Evolutionary conservation across 2,329 filamentous ascomycete species (phyloP).

Genomic region (Nemania abortiva): DNA sequence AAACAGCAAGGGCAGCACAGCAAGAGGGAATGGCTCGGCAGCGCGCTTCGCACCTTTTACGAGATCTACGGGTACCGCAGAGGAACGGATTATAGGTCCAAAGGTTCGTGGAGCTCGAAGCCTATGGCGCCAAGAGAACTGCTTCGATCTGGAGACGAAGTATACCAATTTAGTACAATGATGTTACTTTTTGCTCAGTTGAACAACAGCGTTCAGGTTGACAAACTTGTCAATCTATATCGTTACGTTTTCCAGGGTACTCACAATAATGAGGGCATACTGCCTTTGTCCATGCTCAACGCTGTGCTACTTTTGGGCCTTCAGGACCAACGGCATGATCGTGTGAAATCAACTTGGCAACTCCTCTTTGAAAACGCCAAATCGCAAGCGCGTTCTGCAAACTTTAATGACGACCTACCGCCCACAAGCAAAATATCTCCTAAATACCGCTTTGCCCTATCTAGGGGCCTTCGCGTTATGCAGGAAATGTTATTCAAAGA

Average conservation of each 20-base stretch:
- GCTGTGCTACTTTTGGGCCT: constrained; percentile 77
- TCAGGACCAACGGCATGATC: constrained; percentile 66
- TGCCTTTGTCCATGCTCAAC: constrained; percentile 68
- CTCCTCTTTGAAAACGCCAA: constrained; percentile 67
- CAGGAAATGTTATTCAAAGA: constrained; percentile 58
- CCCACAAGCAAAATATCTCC: constrained; percentile 60
- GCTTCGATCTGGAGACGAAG: constrained; percentile 41
- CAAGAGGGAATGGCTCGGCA: constrained; percentile 49
- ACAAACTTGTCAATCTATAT: constrained; percentile 69
- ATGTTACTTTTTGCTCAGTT: constrained; percentile 57
- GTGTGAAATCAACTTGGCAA: constrained; percentile 76
- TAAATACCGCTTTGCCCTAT: constrained; percentile 65
- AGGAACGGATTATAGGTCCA: constrained; percentile 25
- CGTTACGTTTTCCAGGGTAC: constrained; percentile 55
- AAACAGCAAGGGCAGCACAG: constrained; percentile 35
- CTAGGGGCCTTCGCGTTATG: constrained; percentile 63
- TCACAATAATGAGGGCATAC: constrained; percentile 49
- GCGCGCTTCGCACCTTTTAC: constrained; percentile 54
- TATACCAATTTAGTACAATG: constrained; percentile 56
- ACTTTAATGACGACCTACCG: constrained; percentile 39
- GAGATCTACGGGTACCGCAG: constrained; percentile 45
- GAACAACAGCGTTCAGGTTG: constrained; percentile 65
- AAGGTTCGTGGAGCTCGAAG: constrained; percentile 23
- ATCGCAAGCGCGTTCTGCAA: constrained; percentile 55
- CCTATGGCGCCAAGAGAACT: constrained; percentile 34